A percentile compares a stretch with the other conserved stretches of the same genome.
These are phyloP conservation scores for Colletotrichum sp. DNA, from an alignment of 2,329 filamentous ascomycete genomes.

Conservation along the genomic window DNA sequence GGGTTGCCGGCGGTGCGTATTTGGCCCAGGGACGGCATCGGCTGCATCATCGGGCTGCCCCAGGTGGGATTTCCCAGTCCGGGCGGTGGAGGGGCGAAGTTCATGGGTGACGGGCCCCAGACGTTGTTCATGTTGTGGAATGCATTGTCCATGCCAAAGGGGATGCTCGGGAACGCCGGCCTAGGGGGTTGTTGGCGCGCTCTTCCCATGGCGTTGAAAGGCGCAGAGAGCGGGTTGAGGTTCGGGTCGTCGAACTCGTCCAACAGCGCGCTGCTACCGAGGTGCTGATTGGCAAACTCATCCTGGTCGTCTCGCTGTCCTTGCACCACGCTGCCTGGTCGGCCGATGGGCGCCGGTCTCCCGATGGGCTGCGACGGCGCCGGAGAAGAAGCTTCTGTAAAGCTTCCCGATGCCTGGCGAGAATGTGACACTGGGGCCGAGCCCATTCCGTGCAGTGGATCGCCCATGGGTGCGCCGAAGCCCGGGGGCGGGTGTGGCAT, in stretches of 20 bases:
- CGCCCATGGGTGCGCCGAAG: constrained; percentile 51
- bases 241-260: constrained; percentile 71
- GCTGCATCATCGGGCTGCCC: constrained; percentile 27
- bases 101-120: constrained; percentile 42
- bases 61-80: constrained; percentile 49
- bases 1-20: constrained; percentile 13
- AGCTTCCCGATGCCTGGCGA: constrained; percentile 75
- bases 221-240: constrained; percentile 44
- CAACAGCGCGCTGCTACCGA: constrained; percentile 90
- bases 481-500: constrained; percentile 56
- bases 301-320: constrained; percentile 58
- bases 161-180: constrained; percentile 44
- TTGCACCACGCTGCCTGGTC: constrained; percentile 76
- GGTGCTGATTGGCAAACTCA: constrained; percentile 76
- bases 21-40: constrained; percentile 6
- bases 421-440: constrained; percentile 64
- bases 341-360: constrained; percentile 85
- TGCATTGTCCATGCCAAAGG: constrained; percentile 43
- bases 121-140: constrained; percentile 40
- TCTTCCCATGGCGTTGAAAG: constrained; percentile 33
- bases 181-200: constrained; percentile 56
- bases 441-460: constrained; percentile 45
- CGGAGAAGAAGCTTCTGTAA: constrained; percentile 57
- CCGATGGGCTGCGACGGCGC: constrained; percentile 75
- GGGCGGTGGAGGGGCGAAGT: constrained; percentile 45